These are phyloP conservation scores for Diaporthe citriasiana DNA, from an alignment of 2,329 filamentous ascomycete genomes.

Conservation along the genomic window DNA sequence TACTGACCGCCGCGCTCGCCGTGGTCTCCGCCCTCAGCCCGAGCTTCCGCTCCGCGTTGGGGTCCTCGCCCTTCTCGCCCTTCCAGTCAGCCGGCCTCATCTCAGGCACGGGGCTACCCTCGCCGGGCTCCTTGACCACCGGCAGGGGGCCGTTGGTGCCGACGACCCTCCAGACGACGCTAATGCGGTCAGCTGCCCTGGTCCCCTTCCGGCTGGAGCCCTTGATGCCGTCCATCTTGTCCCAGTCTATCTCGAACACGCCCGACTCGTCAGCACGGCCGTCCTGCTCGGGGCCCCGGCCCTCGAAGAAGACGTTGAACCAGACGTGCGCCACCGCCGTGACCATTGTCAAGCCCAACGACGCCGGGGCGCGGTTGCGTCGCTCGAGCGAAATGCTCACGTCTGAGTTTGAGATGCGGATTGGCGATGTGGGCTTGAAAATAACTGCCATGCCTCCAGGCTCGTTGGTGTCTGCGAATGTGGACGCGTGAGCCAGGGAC, in stretches of 20 bases:
- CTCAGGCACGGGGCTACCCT: conserved; percentile 79
- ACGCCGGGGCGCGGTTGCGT: conserved; percentile 82
- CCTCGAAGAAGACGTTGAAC: conserved; percentile 97
- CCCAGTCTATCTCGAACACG: conserved; percentile 71
- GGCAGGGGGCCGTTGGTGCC: conserved; percentile 46
- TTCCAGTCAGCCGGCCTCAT: conserved; percentile 82
- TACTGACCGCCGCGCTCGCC: conserved; percentile 76
- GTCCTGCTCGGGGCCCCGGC: conserved; percentile 76
- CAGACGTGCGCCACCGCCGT: conserved; percentile 95
- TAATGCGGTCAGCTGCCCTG: conserved; percentile 83
- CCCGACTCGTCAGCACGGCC: conserved; percentile 78
- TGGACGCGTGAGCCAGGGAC: conserved; percentile 29
- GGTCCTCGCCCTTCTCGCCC: conserved; percentile 64
- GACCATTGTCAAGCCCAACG: conserved; percentile 88
- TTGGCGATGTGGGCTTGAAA: conserved; percentile 77
- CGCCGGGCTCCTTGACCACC: conserved; percentile 74
- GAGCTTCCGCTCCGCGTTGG: conserved; percentile 71
- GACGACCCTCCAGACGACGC: conserved; percentile 83
- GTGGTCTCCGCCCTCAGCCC: conserved; percentile 77
- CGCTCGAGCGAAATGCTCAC: conserved; percentile 92
- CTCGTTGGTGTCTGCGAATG: conserved; percentile 58
- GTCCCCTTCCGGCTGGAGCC: conserved; percentile 87
- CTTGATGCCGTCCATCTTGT: conserved; percentile 92
- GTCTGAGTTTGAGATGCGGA: conserved; percentile 85
- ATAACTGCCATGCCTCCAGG: conserved; percentile 80